Evolutionary conservation across 108 stramenopile species (phyloP).

Genomic region (Cyclotella kingstonii): DNA sequence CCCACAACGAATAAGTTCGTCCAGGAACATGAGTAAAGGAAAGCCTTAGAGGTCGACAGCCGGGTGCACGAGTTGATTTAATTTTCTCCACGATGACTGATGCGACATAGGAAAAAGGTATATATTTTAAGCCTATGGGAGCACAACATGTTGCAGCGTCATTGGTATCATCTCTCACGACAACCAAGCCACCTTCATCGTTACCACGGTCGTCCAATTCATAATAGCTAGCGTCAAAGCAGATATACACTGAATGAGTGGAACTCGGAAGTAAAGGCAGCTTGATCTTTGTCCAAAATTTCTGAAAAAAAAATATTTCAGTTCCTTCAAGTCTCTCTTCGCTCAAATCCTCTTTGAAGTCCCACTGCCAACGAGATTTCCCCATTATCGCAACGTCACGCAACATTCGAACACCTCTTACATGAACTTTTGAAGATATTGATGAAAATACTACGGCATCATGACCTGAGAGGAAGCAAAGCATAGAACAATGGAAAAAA

Average conservation of each 20-base stretch:
- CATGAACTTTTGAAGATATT: slow-evolving; percentile 21
- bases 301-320: too few relatives aligned
- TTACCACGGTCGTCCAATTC: background rate
- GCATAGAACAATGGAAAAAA: slow-evolving; percentile 23
- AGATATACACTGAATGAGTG: slow-evolving; percentile 40
- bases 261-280: slow-evolving; percentile 28
- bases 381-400: slow-evolving; percentile 3
- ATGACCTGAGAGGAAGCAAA: slow-evolving; percentile 15
- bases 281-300: slow-evolving; percentile 37
- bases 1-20: slow-evolving; percentile 28
- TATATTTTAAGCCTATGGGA: too few relatives aligned
- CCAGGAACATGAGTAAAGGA: slow-evolving; percentile 31
- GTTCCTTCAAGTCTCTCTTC: slow-evolving; percentile 6
- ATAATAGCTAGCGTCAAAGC: slow-evolving; percentile 26
- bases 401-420: slow-evolving; percentile 33
- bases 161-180: slow-evolving; percentile 24
- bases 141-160: background rate
- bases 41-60: too few relatives aligned
- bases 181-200: slow-evolving; percentile 30
- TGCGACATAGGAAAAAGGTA: too few relatives aligned
- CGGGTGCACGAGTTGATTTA: too few relatives aligned
- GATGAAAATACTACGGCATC: slow-evolving; percentile 38
- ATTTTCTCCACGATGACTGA: too few relatives aligned
- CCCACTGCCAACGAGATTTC: too few relatives aligned
- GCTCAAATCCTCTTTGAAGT: background rate